These are phyloP conservation scores for Excoecaria agallocha DNA, from an alignment of 345 rosid species.

Conservation along the genomic window DNA sequence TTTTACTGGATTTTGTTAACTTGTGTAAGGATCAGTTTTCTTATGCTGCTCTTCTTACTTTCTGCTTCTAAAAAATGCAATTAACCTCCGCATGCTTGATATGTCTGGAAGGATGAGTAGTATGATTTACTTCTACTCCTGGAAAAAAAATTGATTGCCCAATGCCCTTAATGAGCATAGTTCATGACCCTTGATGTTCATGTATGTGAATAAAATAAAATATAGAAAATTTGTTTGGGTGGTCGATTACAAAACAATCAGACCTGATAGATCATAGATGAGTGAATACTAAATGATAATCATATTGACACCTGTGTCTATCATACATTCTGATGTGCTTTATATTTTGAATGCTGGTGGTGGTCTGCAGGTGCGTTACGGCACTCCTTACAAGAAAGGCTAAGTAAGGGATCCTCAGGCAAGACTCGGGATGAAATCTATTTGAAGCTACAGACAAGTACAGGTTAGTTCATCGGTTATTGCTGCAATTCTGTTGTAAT, in stretches of 20 bases:
- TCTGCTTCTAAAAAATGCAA: slow-evolving; percentile 2
- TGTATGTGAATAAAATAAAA: neutral
- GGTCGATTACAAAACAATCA: neutral
- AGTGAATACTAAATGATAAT: neutral
- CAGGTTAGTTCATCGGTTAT: slow-evolving; percentile 40
- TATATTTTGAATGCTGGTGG: neutral
- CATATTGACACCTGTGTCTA: neutral
- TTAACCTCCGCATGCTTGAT: neutral
- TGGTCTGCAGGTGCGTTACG: slow-evolving; percentile 72
- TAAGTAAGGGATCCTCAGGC: slow-evolving; percentile 80
- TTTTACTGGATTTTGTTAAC: neutral
- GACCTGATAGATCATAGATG: neutral
- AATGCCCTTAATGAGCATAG: neutral
- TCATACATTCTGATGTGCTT: neutral
- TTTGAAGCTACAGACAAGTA: slow-evolving; percentile 80
- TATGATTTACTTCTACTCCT: neutral
- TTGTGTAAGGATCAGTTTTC: neutral
- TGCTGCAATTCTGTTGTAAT: neutral
- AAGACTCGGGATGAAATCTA: slow-evolving; percentile 81
- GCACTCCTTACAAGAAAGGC: slow-evolving; percentile 82
- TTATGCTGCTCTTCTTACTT: neutral
- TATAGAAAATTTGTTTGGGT: neutral
- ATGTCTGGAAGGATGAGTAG: neutral
- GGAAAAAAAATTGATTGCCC: neutral
- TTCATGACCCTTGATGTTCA: neutral